Evolutionary conservation across 441 rosid species (phyloP).

Genomic region (Arabidopsis hybrid): DNA sequence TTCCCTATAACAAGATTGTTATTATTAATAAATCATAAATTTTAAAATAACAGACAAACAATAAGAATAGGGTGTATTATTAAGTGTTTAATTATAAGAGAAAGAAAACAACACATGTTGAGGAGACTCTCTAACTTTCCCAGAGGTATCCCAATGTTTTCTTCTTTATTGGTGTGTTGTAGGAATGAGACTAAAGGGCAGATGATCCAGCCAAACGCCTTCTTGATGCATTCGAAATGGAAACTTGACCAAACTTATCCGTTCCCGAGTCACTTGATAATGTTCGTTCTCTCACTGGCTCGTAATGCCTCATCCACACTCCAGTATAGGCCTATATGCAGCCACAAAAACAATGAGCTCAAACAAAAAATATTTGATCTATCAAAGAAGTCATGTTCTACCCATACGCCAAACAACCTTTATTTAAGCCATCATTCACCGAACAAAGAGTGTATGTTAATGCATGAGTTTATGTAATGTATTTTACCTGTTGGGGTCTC

Average conservation of each 20-base stretch:
- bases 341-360: constrained; percentile 26
- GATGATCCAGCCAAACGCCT: constrained; percentile 83
- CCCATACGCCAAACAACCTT: background rate
- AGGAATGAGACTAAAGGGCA: constrained; percentile 31
- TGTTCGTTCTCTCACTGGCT: constrained; percentile 71
- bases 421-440: background rate
- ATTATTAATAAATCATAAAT: constrained; percentile 1
- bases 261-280: constrained; percentile 46
- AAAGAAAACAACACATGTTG: constrained; percentile 4
- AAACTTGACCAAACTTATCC: constrained; percentile 70
- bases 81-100: constrained; percentile 5
- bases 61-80: constrained; percentile 8
- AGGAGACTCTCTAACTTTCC: constrained; percentile 22
- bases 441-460: background rate
- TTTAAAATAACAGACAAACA: background rate
- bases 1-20: constrained; percentile 1
- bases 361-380: background rate
- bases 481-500: constrained; percentile 92
- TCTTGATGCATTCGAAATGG: constrained; percentile 77
- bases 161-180: constrained; percentile 19
- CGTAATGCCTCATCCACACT: constrained; percentile 85
- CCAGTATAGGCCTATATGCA: constrained; percentile 83
- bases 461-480: background rate
- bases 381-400: background rate
- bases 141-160: constrained; percentile 24